Evolutionary conservation across 2,329 filamentous ascomycete genomes (phyloP), one percentile per base, ranked within the genome.

Genomic region (Diaporthe caulivora): DNA sequence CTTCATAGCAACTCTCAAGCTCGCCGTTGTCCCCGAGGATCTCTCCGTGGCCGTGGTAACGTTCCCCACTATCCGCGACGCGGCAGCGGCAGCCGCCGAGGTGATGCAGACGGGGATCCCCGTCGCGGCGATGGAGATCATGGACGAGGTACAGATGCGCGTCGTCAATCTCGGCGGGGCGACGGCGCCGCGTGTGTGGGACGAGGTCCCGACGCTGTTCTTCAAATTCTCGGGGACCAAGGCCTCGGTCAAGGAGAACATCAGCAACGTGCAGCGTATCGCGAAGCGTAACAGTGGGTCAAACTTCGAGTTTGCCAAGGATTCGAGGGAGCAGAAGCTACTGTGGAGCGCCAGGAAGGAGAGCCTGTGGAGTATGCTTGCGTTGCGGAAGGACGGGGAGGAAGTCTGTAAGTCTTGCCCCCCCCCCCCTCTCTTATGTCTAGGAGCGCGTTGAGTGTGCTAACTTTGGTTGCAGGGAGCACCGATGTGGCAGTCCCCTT

Each of bases 111-210:
- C 91, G 0, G 93, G 92, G 0, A 87, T 95, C 4, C 93, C 92
- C 0, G 88, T 95, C 9, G 93, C 92, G 0, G 92, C 92, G 4
- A 92, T 95, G 90, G 94, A 97, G 82, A 74, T 97, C 77, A 95
- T 97, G 93, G 94, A 97, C 79, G 94, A 97, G 73, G 92, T 96
- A 4, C 93, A 95, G 82, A 97, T 97, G 94, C 89, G 87, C 76
- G 93, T 96, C 0, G 92, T 97, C 79, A 97, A 97, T 82, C 86
- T 91, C 70, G 90, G 92, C 15, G 92, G 93, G 1, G 90, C 90
- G 5, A 95, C 93, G 0, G 88, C 90, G 10, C 92, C 91, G 21
- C 84, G 89, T 8, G 89, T 90, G 55, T 96, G 94, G 94, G 89
- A 92, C 77, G 94, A 95, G 81, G 83, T 88, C 71, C 93, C 94